Evolutionary conservation across 2,329 filamentous ascomycete species (phyloP), one percentile per base, ranked within the genome.

Genomic region (Orbilia quercus): DNA sequence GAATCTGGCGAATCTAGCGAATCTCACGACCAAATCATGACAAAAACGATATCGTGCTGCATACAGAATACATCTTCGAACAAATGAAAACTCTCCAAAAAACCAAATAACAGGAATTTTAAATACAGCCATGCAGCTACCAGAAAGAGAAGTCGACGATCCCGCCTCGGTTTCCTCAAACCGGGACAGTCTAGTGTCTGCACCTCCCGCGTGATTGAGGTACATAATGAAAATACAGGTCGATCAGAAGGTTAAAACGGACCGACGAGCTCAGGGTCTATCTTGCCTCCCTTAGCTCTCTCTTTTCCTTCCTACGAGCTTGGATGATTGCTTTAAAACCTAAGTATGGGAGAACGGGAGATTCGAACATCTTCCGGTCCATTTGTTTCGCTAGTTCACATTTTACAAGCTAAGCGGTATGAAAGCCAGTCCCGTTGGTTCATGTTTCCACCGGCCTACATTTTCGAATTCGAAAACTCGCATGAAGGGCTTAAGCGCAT

Each of bases 241-340:
- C 3, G 16, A 18, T 45, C 42, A 16, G 16, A 16, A 45, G 42
- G 7, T 20, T 25, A 38, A n/a, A 38, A 40, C 12, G 18, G 14
- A 23, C 16, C 18, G 28, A 20, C 20, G 62, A 65, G 62, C 62
- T 65, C 62, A 57, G 51, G 62, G 50, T 65, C 62, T 50, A 22
- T 55, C 60, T 53, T 36, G 59, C 34, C 45, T 45, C 22, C 31
- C 14, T 7, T 14, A 14, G 55, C 55, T 60, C 55, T 23, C 23
- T 23, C 9, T 18, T 25, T 44, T 38, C 38, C 31, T 54, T 38
- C 5, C 28, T n/a, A 42, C 7, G 18, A 22, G 12, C 20, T 11
- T 14, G 23, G 11, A n/a, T 25, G 16, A 23, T 31, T 50, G 11
- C n/a, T n/a, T n/a, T n/a, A n/a, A n/a, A n/a, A n/a, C n/a, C n/a